Percentiles rank a stretch among this genome's conserved stretches.
These are phyloP conservation scores for Cutaneotrichosporon spelunceum DNA, from an alignment of 1,284 basidiomycete genomes.

Conservation along the genomic window DNA sequence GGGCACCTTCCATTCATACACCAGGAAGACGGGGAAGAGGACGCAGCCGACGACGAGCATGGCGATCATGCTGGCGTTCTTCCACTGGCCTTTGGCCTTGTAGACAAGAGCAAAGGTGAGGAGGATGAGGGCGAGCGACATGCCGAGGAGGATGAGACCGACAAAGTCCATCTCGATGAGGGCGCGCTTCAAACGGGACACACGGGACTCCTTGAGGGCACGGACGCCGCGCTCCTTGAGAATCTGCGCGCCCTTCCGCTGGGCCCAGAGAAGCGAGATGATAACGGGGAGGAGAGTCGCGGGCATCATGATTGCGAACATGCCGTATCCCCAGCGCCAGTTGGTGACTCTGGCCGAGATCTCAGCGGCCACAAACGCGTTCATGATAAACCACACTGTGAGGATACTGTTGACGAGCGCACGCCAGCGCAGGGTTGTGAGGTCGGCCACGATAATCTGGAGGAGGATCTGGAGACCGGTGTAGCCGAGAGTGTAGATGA, in stretches of 20 bases:
- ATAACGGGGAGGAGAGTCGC: conserved; percentile 46
- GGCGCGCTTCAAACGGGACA: conserved; percentile 31
- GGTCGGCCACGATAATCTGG: conserved; percentile 72
- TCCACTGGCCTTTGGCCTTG: conserved; percentile 51
- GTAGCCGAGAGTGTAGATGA: conserved; percentile 52
- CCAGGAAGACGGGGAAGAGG: conserved; percentile 52
- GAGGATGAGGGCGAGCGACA: conserved; percentile 62
- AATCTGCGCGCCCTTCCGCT: conserved; percentile 32
- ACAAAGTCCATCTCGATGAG: conserved; percentile 48
- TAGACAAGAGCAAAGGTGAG: conserved; percentile 63
- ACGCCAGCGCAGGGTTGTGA: conserved; percentile 72
- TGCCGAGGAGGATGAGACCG: conserved; percentile 64
- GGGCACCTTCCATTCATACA: conserved; percentile 51
- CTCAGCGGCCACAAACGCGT: conserved; percentile 61
- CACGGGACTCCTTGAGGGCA: background rate
- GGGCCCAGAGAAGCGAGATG: conserved; percentile 48
- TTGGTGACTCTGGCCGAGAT: conserved; percentile 61
- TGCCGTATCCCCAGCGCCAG: conserved; percentile 66
- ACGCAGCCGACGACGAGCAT: conserved; percentile 35
- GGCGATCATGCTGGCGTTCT: conserved; percentile 31
- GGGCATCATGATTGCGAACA: conserved; percentile 48
- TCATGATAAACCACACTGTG: conserved; percentile 66
- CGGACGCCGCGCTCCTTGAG: conserved; percentile 5
- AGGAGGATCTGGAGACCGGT: conserved; percentile 67
- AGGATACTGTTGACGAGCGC: conserved; percentile 67